Percentiles rank a stretch among this genome's conserved stretches.
These are phyloP conservation scores for Furcasterigmium furcatum DNA, from an alignment of 2,329 filamentous ascomycete species.

Conservation along the genomic window DNA sequence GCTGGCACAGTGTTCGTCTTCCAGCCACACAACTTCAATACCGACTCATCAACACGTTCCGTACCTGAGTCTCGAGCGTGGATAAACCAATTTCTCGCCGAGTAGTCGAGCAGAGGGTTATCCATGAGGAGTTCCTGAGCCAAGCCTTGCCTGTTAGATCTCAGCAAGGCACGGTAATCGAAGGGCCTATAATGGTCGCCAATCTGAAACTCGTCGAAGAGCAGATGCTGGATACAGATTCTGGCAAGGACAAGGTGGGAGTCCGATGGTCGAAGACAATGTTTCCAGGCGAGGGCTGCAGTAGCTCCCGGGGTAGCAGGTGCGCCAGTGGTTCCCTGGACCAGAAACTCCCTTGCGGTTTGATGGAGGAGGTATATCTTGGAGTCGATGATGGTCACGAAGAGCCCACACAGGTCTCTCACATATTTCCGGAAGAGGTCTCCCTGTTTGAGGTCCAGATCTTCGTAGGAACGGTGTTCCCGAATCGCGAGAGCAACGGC, in stretches of 20 bases:
- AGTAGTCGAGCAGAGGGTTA: background rate
- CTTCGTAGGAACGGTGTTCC: background rate
- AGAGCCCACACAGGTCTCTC: slow-evolving; percentile 25
- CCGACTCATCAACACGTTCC: too few relatives aligned
- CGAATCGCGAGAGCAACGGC: background rate
- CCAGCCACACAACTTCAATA: too few relatives aligned
- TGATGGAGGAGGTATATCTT: slow-evolving; percentile 23
- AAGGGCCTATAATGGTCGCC: background rate
- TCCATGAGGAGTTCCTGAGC: background rate
- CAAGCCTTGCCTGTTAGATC: background rate
- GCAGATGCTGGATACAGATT: background rate
- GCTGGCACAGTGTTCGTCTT: too few relatives aligned
- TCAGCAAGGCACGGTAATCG: too few relatives aligned
- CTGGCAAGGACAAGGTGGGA: background rate
- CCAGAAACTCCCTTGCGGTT: slow-evolving; percentile 25
- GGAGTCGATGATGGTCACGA: slow-evolving; percentile 19
- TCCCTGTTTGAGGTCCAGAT: background rate
- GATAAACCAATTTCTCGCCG: background rate
- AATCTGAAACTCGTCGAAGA: background rate
- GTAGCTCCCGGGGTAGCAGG: background rate
- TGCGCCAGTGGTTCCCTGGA: background rate
- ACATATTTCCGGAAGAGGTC: slow-evolving; percentile 4
- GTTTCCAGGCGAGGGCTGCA: background rate
- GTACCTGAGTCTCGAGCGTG: background rate
- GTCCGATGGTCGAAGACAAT: background rate